phyloP scores from a whole-genome alignment of 495 filamentous ascomycete species.

The Neurospora pannonica region DNA sequence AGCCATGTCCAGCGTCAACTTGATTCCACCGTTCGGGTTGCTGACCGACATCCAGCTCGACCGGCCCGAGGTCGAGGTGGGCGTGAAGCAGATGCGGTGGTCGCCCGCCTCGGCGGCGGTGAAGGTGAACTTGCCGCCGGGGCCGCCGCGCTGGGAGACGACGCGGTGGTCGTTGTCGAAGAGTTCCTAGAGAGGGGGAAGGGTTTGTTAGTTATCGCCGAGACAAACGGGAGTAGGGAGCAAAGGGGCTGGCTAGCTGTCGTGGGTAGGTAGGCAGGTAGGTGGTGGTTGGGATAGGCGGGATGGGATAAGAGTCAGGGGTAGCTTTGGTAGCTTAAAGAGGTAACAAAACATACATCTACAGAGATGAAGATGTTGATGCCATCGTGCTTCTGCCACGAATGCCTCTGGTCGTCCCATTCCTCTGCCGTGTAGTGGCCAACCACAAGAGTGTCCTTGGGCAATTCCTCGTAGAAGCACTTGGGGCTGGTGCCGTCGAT shows the following conservation, averaged over 20 bases:
- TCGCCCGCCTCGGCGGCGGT: constrained; percentile 86
- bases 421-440: constrained; percentile 82
- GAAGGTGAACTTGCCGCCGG: constrained; percentile 88
- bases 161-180: constrained; percentile 98
- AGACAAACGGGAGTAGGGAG: neutral
- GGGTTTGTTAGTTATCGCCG: neutral
- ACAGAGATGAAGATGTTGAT: constrained; percentile 84
- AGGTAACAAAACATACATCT: constrained; percentile 40
- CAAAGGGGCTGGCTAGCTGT: neutral
- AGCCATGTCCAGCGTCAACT: constrained; percentile 78
- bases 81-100: constrained; percentile 89
- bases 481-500: constrained; percentile 72
- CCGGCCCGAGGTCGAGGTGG: constrained; percentile 50
- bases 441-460: constrained; percentile 93
- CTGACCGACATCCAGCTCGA: constrained; percentile 61
- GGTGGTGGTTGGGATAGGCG: neutral
- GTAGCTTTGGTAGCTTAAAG: neutral
- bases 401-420: constrained; percentile 54
- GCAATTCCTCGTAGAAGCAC: constrained; percentile 96
- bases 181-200: constrained; percentile 48
- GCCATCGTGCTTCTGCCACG: constrained; percentile 59
- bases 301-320: constrained; percentile 1
- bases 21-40: constrained; percentile 60
- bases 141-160: constrained; percentile 69
- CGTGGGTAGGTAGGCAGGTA: neutral